These are phyloP conservation scores for Didymella glomerata DNA, from an alignment of 2,329 filamentous ascomycete genomes.

Conservation along the genomic window DNA sequence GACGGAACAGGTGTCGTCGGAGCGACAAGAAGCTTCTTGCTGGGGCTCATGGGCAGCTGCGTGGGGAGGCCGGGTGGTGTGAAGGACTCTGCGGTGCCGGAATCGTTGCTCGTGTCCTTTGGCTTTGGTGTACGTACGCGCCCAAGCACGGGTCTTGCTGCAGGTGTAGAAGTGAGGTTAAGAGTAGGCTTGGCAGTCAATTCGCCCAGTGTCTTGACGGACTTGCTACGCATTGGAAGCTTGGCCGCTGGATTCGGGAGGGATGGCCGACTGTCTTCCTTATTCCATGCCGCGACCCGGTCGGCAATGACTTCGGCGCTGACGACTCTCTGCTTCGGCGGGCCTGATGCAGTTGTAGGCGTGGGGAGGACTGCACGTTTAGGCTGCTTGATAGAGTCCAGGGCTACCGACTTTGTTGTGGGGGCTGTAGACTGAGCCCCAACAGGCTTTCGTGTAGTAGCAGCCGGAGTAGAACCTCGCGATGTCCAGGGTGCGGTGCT, in stretches of 20 bases:
- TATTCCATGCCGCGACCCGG: slow-evolving; percentile 29
- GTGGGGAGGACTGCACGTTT: background rate
- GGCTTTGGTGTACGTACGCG: background rate
- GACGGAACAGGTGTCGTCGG: background rate
- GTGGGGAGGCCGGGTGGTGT: slow-evolving; percentile 24
- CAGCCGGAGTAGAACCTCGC: background rate
- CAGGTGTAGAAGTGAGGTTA: background rate
- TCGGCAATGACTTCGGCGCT: slow-evolving; percentile 28
- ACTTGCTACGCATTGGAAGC: background rate
- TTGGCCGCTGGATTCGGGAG: background rate
- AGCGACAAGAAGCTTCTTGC: slow-evolving; percentile 6
- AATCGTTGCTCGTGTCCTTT: background rate
- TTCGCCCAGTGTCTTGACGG: slow-evolving; percentile 11
- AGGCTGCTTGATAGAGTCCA: background rate
- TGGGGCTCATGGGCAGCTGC: slow-evolving; percentile 13
- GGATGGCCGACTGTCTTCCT: slow-evolving; percentile 14
- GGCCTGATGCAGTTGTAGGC: background rate
- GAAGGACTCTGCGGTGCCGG: slow-evolving; percentile 7
- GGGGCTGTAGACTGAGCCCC: slow-evolving; percentile 1
- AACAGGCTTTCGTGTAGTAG: background rate
- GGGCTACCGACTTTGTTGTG: slow-evolving; percentile 4
- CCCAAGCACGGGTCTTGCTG: background rate
- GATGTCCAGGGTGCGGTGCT: background rate
- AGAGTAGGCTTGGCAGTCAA: background rate
- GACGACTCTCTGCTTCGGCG: slow-evolving; percentile 16